These are phyloP conservation scores for Entomortierella beljakovae DNA, from an alignment of 192 early-diverging fungal genomes.

Conservation along the genomic window DNA sequence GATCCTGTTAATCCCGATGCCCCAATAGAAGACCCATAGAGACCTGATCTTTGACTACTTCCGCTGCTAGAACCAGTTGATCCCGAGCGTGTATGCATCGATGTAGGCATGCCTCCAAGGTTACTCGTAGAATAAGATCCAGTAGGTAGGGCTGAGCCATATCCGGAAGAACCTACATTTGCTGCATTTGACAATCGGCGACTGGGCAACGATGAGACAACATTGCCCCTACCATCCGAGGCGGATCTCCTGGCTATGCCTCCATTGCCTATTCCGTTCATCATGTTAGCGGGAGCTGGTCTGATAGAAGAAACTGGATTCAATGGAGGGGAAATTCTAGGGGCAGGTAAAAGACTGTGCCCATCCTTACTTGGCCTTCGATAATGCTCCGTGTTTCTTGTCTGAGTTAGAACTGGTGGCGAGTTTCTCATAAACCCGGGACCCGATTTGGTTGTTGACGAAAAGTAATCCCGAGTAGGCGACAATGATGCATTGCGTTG, in stretches of 20 bases:
- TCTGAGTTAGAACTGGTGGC: neutral
- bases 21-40: neutral
- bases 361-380: constrained; percentile 29
- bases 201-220: neutral
- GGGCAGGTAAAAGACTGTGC: constrained; percentile 24
- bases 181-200: constrained; percentile 21
- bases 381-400: constrained; percentile 24
- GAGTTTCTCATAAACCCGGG: constrained; percentile 5
- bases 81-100: constrained; percentile 19
- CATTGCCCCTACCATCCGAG: constrained; percentile 6
- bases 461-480: constrained; percentile 25
- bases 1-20: neutral
- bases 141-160: neutral
- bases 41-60: neutral
- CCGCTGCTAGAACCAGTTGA: constrained; percentile 13
- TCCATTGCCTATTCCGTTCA: neutral
- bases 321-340: constrained; percentile 29
- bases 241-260: constrained; percentile 11
- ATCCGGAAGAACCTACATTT: constrained; percentile 7
- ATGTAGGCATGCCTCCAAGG: neutral
- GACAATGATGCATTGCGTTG: neutral
- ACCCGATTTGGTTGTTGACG: constrained; percentile 1
- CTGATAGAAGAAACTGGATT: neutral
- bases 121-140: neutral
- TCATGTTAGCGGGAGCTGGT: neutral